Conservation (phyloP, 306 rosid species). For the Begonia masoniana region DNA sequence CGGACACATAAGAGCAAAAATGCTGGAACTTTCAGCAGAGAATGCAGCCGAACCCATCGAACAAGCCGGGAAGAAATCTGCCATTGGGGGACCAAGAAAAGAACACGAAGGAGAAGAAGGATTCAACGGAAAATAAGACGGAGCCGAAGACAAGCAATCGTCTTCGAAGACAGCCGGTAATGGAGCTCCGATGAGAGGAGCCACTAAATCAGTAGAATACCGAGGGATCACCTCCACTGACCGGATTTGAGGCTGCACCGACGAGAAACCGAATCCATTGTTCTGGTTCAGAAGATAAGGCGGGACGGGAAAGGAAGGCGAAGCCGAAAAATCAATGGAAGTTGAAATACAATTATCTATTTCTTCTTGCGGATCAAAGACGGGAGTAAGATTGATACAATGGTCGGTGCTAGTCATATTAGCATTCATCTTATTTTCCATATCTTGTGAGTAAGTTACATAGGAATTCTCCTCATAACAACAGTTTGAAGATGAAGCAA, state of each 20-base stretch:
- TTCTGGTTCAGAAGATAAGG: constrained; percentile 30
- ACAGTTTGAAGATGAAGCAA: constrained; percentile 63
- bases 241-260: constrained; percentile 32
- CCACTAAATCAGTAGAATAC: constrained; percentile 24
- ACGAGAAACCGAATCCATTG: constrained; percentile 47
- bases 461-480: constrained; percentile 57
- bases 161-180: constrained; percentile 51
- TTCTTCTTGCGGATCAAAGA: constrained; percentile 75
- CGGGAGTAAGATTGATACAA: constrained; percentile 29
- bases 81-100: constrained; percentile 43
- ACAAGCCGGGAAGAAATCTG: constrained; percentile 45
- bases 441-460: constrained; percentile 21
- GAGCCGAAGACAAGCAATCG: constrained; percentile 72
- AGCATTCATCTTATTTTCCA: constrained; percentile 25
- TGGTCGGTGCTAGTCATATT: constrained; percentile 11
- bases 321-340: constrained; percentile 71
- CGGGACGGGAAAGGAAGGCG: constrained; percentile 44
- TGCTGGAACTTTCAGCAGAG: constrained; percentile 48
- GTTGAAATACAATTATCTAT: constrained; percentile 84
- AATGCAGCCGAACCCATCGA: constrained; percentile 31
- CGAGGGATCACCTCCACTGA: constrained; percentile 45
- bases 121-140: constrained; percentile 54
- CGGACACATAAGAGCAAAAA: constrained; percentile 49
- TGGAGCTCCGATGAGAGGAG: constrained; percentile 33
- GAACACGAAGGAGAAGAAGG: constrained; percentile 61